Conservation (phyloP, 2,329 filamentous ascomycete species). For the Ophiostoma quercus region DNA sequence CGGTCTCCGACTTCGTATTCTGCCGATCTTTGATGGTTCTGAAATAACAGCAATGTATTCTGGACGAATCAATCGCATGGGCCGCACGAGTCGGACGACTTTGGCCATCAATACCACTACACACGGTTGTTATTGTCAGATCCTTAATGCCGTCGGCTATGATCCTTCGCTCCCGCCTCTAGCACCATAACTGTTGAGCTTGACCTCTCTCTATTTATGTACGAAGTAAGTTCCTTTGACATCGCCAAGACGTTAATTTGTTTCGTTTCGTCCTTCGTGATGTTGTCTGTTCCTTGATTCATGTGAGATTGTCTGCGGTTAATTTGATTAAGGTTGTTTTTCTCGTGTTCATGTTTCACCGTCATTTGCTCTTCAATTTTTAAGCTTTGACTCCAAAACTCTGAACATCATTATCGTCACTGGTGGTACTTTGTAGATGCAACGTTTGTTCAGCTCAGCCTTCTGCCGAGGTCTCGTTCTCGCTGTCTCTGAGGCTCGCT, state of each 20-base stretch:
- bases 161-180: not conserved
- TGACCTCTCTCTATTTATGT: too few species aligned
- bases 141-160: not conserved
- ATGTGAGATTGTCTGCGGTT: not conserved
- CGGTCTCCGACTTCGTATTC: not conserved
- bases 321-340: not conserved
- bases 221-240: too few species aligned
- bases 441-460: constrained; percentile 7
- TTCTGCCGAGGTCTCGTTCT: constrained; percentile 2
- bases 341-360: constrained; percentile 5
- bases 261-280: not conserved
- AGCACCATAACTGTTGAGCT: not conserved
- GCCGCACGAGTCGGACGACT: not conserved
- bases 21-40: not conserved
- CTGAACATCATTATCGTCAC: too few species aligned
- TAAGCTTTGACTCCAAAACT: not conserved
- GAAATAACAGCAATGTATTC: not conserved
- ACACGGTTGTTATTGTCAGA: not conserved
- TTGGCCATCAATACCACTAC: not conserved
- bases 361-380: not conserved
- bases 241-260: not conserved
- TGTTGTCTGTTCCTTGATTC: not conserved
- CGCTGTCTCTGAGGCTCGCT: not conserved
- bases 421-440: not conserved
- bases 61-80: not conserved